Conservation (phyloP, 2,329 filamentous ascomycete species). For the Aspergillus neoniger region DNA sequence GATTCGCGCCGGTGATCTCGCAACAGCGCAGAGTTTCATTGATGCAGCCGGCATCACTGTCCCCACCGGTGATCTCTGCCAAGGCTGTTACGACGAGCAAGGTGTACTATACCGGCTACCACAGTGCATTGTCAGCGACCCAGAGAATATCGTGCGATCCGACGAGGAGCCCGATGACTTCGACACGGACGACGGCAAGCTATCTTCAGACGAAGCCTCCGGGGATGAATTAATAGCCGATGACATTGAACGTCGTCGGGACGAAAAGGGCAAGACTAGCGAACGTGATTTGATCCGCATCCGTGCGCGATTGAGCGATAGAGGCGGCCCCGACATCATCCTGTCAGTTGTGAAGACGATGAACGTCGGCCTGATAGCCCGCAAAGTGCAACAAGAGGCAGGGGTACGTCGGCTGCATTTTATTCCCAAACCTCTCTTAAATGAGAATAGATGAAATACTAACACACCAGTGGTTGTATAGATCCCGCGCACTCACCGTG, state of each 20-base stretch:
- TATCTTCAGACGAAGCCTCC: slow-evolving; percentile 42
- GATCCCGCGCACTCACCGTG: slow-evolving; percentile 60
- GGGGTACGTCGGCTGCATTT: slow-evolving; percentile 54
- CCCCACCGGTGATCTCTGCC: slow-evolving; percentile 70
- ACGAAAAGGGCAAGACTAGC: slow-evolving; percentile 64
- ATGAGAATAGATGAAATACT: neutral
- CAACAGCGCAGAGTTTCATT: slow-evolving; percentile 77
- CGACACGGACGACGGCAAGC: slow-evolving; percentile 35
- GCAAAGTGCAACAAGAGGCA: slow-evolving; percentile 64
- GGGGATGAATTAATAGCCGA: slow-evolving; percentile 41
- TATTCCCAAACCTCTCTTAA: too few relatives aligned
- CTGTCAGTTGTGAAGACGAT: slow-evolving; percentile 62
- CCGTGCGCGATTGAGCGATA: slow-evolving; percentile 66
- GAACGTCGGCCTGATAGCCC: slow-evolving; percentile 63
- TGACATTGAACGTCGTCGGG: slow-evolving; percentile 46
- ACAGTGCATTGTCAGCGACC: slow-evolving; percentile 69
- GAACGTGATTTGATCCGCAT: slow-evolving; percentile 60
- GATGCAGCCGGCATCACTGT: slow-evolving; percentile 75
- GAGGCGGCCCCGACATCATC: slow-evolving; percentile 61
- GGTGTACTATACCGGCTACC: slow-evolving; percentile 71
- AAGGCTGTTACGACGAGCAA: slow-evolving; percentile 70
- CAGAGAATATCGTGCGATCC: slow-evolving; percentile 54
- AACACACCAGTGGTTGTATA: slow-evolving; percentile 32
- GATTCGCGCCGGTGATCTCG: slow-evolving; percentile 63
- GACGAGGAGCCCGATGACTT: slow-evolving; percentile 24